A percentile compares a stretch with the other conserved stretches of the same genome.
Evolutionary conservation across 805 yeast species (phyloP).

Genomic region (Starmerella floricola): DNA sequence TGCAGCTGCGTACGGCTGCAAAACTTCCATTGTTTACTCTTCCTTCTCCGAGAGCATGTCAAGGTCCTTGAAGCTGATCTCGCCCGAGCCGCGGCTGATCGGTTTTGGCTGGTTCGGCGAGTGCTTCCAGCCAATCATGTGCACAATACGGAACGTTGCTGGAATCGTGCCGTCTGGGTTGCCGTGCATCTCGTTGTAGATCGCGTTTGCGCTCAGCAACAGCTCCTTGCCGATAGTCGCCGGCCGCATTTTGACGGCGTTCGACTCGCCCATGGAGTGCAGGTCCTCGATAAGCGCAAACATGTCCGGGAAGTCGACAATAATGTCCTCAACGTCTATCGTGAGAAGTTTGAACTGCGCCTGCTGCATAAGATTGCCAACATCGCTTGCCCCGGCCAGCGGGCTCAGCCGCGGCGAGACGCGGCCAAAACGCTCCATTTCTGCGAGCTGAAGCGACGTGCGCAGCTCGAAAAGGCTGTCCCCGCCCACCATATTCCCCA

Average conservation of each 20-base stretch:
- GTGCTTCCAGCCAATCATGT: slow-evolving; percentile 84
- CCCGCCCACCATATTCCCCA: slow-evolving; percentile 73
- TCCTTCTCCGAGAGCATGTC: neutral
- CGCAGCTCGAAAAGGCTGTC: slow-evolving; percentile 76
- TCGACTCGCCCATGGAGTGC: slow-evolving; percentile 75
- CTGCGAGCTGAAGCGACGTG: slow-evolving; percentile 70
- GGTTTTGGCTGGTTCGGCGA: slow-evolving; percentile 61
- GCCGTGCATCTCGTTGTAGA: slow-evolving; percentile 61
- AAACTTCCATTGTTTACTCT: too few relatives aligned
- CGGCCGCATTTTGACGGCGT: slow-evolving; percentile 39
- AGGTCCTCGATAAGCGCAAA: slow-evolving; percentile 56
- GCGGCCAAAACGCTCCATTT: slow-evolving; percentile 66
- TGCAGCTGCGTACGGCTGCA: too few relatives aligned
- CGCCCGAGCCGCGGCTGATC: slow-evolving; percentile 58
- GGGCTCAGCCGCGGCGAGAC: slow-evolving; percentile 74
- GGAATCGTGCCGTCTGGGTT: slow-evolving; percentile 52
- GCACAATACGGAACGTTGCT: slow-evolving; percentile 64
- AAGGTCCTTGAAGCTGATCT: slow-evolving; percentile 53
- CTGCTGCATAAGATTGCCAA: slow-evolving; percentile 57
- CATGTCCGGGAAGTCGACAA: slow-evolving; percentile 66
- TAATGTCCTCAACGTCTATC: slow-evolving; percentile 70
- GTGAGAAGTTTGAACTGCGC: slow-evolving; percentile 74
- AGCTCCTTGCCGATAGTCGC: slow-evolving; percentile 46
- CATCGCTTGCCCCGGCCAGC: slow-evolving; percentile 62
- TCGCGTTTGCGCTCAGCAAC: slow-evolving; percentile 62